These are phyloP conservation scores for Candida succiphila DNA, from an alignment of 805 yeast species.

Conservation along the genomic window DNA sequence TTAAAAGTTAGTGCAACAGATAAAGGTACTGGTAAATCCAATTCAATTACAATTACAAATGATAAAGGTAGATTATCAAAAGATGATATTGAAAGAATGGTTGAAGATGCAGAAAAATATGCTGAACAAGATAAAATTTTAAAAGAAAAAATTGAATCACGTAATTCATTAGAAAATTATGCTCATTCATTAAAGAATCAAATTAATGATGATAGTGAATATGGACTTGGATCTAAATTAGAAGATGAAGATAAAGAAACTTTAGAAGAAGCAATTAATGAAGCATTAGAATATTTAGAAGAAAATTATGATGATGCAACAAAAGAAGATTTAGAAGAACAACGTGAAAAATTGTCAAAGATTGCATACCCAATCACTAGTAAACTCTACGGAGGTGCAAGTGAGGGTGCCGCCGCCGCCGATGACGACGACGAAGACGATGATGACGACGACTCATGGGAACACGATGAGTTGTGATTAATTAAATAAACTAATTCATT, in stretches of 20 bases:
- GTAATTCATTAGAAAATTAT: conserved; percentile 81
- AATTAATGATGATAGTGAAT: conserved; percentile 27
- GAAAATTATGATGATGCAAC: conserved; percentile 77
- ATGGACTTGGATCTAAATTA: conserved; percentile 65
- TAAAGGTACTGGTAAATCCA: conserved; percentile 89
- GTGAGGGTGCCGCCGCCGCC: conserved; percentile 30
- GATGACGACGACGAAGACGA: conserved; percentile 47
- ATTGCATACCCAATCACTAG: conserved; percentile 89
- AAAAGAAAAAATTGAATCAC: conserved; percentile 78
- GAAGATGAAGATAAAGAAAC: conserved; percentile 89
- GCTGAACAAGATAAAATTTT: conserved; percentile 85
- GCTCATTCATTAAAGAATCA: conserved; percentile 76
- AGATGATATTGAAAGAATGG: conserved; percentile 96
- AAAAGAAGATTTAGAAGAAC: conserved; percentile 88
- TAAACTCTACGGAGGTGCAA: conserved; percentile 56
- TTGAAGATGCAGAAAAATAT: conserved; percentile 90
- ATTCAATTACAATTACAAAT: conserved; percentile 84
- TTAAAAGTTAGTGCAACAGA: conserved; percentile 81
- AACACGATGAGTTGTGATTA: conserved; percentile 56
- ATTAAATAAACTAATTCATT: too few relatives aligned
- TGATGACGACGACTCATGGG: conserved; percentile 46
- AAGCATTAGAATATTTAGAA: conserved; percentile 57
- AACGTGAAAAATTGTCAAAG: conserved; percentile 70
- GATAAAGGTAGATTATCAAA: conserved; percentile 91
- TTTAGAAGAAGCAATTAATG: conserved; percentile 77